A percentile compares a stretch with the other conserved stretches of the same genome.
Evolutionary conservation across 257 asterid genomes (phyloP).

Genomic region (Solanum sejunctum): DNA sequence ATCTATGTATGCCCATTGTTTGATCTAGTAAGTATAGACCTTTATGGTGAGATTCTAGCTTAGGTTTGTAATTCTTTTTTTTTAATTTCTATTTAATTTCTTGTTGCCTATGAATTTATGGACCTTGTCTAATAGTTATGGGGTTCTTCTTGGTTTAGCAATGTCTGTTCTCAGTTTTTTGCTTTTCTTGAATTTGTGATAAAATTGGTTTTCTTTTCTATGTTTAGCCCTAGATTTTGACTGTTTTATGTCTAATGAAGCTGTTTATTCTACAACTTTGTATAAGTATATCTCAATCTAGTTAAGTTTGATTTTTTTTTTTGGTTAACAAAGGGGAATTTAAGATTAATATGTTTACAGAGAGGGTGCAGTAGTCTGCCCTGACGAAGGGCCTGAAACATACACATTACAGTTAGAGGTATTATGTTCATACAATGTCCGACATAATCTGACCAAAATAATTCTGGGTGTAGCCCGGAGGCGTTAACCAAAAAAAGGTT

Average conservation of each 20-base stretch:
- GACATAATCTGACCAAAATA: no score
- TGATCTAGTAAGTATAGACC: background rate
- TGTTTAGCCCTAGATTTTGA: background rate
- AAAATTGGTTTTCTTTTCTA: background rate
- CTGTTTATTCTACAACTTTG: background rate
- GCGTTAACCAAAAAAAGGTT: no score
- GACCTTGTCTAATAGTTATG: background rate
- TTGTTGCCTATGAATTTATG: background rate
- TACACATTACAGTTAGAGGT: no score
- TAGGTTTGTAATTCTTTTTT: background rate
- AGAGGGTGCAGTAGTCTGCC: no score
- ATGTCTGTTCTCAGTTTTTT: background rate
- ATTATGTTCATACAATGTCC: no score
- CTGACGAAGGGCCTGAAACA: no score
- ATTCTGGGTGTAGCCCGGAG: no score
- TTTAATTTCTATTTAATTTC: background rate
- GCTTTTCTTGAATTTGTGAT: background rate
- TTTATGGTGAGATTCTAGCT: background rate
- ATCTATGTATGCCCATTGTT: background rate
- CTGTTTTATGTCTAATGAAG: background rate
- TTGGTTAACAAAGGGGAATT: no score
- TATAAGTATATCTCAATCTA: background rate
- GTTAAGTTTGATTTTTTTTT: background rate
- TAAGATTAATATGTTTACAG: no score
- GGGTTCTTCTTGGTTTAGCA: background rate